Evolutionary conservation across 306 rosid species (phyloP).

Genomic region (Elaeagnus macrophylla): DNA sequence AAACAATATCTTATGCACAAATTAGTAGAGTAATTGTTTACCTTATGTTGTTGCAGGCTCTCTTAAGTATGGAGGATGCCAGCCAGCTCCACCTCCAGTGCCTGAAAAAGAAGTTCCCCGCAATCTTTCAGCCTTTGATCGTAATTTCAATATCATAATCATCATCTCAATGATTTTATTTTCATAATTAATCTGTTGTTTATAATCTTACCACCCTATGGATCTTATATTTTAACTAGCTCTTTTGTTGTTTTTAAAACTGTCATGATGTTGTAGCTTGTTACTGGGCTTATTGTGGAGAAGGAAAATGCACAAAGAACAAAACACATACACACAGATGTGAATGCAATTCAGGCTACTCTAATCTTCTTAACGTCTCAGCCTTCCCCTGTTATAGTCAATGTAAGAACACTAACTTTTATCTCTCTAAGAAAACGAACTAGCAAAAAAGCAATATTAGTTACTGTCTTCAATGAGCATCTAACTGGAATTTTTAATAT

Average conservation of each 20-base stretch:
- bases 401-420: slow-evolving; percentile 28
- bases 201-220: too few species aligned
- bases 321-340: slow-evolving; percentile 34
- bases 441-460: neutral
- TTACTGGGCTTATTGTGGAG: slow-evolving; percentile 79
- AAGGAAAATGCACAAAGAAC: slow-evolving; percentile 43
- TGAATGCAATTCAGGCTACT: slow-evolving; percentile 34
- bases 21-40: neutral
- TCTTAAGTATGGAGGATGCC: slow-evolving; percentile 53
- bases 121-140: slow-evolving; percentile 52
- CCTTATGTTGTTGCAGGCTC: slow-evolving; percentile 35
- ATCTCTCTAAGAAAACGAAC: neutral
- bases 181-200: too few species aligned
- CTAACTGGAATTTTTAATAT: neutral
- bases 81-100: slow-evolving; percentile 67
- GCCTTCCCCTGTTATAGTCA: slow-evolving; percentile 65
- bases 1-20: too few species aligned
- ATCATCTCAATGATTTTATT: neutral
- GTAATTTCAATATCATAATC: slow-evolving; percentile 22
- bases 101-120: slow-evolving; percentile 32
- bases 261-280: slow-evolving; percentile 44
- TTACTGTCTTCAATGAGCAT: neutral
- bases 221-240: neutral
- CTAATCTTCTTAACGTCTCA: slow-evolving; percentile 52
- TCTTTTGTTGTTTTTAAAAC: neutral